Evolutionary conservation across 768 basidiomycete species (phyloP).

Genomic region (Mycena pura): DNA sequence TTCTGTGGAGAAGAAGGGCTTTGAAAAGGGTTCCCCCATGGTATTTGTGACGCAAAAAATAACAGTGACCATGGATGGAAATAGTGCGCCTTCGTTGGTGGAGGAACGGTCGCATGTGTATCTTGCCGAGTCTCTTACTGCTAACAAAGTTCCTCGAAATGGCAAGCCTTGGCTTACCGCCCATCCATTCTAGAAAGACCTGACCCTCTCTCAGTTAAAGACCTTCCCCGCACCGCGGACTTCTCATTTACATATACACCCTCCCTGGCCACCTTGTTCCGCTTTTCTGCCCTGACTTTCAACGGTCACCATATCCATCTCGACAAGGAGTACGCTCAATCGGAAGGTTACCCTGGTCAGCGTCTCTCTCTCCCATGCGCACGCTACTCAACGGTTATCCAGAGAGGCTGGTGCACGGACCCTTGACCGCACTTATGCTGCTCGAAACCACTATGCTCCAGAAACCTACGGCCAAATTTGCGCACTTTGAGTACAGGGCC

Average conservation of each 20-base stretch:
- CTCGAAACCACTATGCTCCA: slow-evolving; percentile 65
- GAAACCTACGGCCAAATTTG: slow-evolving; percentile 53
- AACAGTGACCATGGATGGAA: slow-evolving; percentile 52
- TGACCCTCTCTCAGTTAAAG: slow-evolving; percentile 48
- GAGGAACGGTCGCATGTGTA: slow-evolving; percentile 79
- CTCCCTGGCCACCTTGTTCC: slow-evolving; percentile 75
- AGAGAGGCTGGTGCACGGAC: slow-evolving; percentile 87
- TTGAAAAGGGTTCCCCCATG: slow-evolving; percentile 68
- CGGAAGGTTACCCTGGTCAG: slow-evolving; percentile 78
- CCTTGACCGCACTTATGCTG: slow-evolving; percentile 81
- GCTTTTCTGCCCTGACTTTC: slow-evolving; percentile 90
- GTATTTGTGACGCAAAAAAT: slow-evolving; percentile 77
- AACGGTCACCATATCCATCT: slow-evolving; percentile 88
- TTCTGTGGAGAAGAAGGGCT: slow-evolving; percentile 67
- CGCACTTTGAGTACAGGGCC: slow-evolving; percentile 65
- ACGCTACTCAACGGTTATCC: slow-evolving; percentile 4
- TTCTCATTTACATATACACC: slow-evolving; percentile 75
- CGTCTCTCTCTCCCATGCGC: background rate
- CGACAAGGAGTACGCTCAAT: slow-evolving; percentile 72
- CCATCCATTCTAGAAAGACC: background rate
- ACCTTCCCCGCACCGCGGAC: slow-evolving; percentile 53
- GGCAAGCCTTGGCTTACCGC: slow-evolving; percentile 41
- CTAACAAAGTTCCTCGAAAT: slow-evolving; percentile 44
- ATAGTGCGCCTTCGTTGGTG: slow-evolving; percentile 51
- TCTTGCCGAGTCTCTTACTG: slow-evolving; percentile 39